Conservation (phyloP, 495 filamentous ascomycete genomes). For the Neurospora cerealis region DNA sequence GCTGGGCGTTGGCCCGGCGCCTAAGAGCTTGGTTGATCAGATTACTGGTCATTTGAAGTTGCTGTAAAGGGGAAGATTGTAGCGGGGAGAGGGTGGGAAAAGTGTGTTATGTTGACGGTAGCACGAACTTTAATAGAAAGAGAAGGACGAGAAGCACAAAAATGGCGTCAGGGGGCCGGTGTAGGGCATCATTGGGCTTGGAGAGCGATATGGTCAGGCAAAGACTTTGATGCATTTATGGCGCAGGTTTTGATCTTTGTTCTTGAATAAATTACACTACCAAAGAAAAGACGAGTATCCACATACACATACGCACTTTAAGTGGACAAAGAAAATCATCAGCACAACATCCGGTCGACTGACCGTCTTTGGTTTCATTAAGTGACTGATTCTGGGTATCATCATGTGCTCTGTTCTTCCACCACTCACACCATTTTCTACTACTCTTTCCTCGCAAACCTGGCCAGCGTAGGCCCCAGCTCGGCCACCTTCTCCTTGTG, state of each 20-base stretch:
- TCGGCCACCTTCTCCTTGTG: constrained; percentile 33
- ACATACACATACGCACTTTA: not conserved
- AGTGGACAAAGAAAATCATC: not conserved
- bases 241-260: not conserved
- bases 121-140: not conserved
- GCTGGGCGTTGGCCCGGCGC: constrained; percentile 78
- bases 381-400: constrained; percentile 17
- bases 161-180: not conserved
- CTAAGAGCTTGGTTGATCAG: constrained; percentile 74
- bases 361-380: not conserved
- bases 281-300: not conserved
- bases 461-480: constrained; percentile 34
- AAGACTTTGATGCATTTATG: not conserved
- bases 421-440: constrained; percentile 13
- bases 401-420: constrained; percentile 5
- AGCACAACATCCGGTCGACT: not conserved
- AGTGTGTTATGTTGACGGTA: not conserved
- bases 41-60: constrained; percentile 87
- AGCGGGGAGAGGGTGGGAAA: not conserved
- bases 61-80: constrained; percentile 37
- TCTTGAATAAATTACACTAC: not conserved
- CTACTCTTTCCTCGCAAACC: constrained; percentile 40
- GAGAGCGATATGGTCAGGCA: not conserved
- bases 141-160: not conserved
- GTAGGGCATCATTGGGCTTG: not conserved